phyloP scores from a whole-genome alignment of 2,329 filamentous ascomycete species.

The Claviceps quebecensis region DNA sequence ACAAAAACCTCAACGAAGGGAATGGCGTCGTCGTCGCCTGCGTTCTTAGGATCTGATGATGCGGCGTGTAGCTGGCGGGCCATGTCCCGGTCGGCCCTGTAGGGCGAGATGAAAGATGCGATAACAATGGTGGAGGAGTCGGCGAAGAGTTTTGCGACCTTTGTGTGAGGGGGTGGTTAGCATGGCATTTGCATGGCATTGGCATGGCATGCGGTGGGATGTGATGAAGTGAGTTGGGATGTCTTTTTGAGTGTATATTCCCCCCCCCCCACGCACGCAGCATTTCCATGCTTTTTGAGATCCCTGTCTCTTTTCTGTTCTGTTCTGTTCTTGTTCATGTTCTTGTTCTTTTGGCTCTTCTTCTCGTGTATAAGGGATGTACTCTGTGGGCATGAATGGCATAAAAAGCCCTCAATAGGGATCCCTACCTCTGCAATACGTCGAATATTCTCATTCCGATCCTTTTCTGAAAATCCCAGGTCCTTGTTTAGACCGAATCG shows the following conservation, averaged over 20 bases:
- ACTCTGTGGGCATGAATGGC: neutral
- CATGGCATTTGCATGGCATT: no score
- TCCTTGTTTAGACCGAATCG: conserved; percentile 98
- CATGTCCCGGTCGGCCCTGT: conserved; percentile 70
- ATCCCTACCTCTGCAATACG: conserved; percentile 64
- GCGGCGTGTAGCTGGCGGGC: conserved; percentile 68
- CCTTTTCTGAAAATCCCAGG: conserved; percentile 81
- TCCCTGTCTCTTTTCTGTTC: no score
- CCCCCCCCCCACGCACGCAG: no score
- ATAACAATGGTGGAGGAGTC: conserved; percentile 78
- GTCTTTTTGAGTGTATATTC: neutral
- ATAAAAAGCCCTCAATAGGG: neutral
- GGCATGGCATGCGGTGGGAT: no score
- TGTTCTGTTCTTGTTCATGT: no score
- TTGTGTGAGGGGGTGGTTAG: neutral
- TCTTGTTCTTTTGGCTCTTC: neutral
- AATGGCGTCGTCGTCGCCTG: conserved; percentile 49
- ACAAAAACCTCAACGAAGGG: conserved; percentile 91
- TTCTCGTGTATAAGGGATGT: neutral
- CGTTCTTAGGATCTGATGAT: conserved; percentile 16
- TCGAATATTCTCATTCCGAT: conserved; percentile 95
- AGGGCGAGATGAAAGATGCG: conserved; percentile 94
- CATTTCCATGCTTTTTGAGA: no score
- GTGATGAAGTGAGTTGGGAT: no score
- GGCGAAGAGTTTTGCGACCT: conserved; percentile 91